Evolutionary conservation across 2,329 filamentous ascomycete genomes (phyloP).

Genomic region (Clathrospora elynae): DNA sequence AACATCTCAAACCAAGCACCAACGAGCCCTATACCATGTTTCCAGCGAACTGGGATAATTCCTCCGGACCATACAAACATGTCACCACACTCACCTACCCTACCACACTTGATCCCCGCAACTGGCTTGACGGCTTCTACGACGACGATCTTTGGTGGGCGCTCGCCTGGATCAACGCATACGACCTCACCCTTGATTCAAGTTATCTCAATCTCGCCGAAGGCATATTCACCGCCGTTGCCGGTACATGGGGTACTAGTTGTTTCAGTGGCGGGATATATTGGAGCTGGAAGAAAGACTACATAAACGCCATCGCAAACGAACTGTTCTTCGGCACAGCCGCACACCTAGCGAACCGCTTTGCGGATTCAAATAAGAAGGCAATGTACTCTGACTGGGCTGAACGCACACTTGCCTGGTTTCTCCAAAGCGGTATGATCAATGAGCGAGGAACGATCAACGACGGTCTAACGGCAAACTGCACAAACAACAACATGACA

Average conservation of each 20-base stretch:
- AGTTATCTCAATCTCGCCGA: slow-evolving; percentile 56
- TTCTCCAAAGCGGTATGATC: slow-evolving; percentile 55
- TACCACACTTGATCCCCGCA: slow-evolving; percentile 20
- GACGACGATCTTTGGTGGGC: slow-evolving; percentile 61
- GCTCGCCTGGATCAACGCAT: slow-evolving; percentile 60
- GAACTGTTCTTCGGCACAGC: slow-evolving; percentile 62
- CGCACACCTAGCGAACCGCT: slow-evolving; percentile 61
- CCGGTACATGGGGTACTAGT: slow-evolving; percentile 43
- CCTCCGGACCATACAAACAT: slow-evolving; percentile 8
- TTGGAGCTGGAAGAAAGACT: slow-evolving; percentile 54
- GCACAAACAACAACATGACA: slow-evolving; percentile 57
- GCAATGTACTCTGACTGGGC: slow-evolving; percentile 55
- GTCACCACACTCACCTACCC: slow-evolving; percentile 7
- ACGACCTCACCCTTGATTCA: slow-evolving; percentile 55
- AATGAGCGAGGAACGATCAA: slow-evolving; percentile 58
- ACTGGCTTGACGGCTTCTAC: slow-evolving; percentile 54
- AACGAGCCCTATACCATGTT: slow-evolving; percentile 25
- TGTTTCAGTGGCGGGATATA: slow-evolving; percentile 57
- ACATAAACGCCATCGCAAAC: slow-evolving; percentile 62
- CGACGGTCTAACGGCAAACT: slow-evolving; percentile 58
- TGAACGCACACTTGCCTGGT: slow-evolving; percentile 58
- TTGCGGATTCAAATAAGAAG: slow-evolving; percentile 35
- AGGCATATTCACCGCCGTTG: slow-evolving; percentile 57
- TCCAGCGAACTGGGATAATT: slow-evolving; percentile 29
- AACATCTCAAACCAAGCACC: slow-evolving; percentile 23